phyloP scores from a whole-genome alignment of 2,329 filamentous ascomycete genomes.

The Sporothrix phasma region DNA sequence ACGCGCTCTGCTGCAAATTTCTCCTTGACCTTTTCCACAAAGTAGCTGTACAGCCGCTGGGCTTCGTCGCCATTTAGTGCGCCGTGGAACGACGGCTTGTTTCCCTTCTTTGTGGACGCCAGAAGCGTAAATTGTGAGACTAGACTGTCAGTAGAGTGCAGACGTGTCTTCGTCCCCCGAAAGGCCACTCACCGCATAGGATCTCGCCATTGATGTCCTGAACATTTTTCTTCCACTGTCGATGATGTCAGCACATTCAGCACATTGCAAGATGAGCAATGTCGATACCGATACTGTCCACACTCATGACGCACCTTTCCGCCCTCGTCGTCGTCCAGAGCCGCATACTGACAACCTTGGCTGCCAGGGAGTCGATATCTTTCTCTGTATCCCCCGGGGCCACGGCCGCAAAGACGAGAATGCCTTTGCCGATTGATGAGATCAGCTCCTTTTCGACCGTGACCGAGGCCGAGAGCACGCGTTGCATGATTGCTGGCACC shows the following conservation, averaged over 20 bases:
- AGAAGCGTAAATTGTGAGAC: slow-evolving; percentile 96
- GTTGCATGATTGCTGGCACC: slow-evolving; percentile 75
- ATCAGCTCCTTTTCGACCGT: slow-evolving; percentile 85
- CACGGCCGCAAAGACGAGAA: slow-evolving; percentile 86
- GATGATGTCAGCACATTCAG: too few relatives aligned
- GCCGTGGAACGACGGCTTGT: slow-evolving; percentile 89
- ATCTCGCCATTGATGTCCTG: slow-evolving; percentile 83
- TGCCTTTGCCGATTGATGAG: slow-evolving; percentile 80
- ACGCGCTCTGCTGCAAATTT: slow-evolving; percentile 66
- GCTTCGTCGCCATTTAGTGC: slow-evolving; percentile 72
- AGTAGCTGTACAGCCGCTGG: slow-evolving; percentile 71
- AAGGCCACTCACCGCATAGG: slow-evolving; percentile 63
- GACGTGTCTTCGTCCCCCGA: too few relatives aligned
- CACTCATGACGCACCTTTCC: slow-evolving; percentile 41
- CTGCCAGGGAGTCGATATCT: slow-evolving; percentile 72
- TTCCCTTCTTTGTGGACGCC: slow-evolving; percentile 89
- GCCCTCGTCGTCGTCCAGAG: slow-evolving; percentile 75
- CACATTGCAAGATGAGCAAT: too few relatives aligned
- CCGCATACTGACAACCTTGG: slow-evolving; percentile 80
- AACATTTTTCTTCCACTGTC: slow-evolving; percentile 76
- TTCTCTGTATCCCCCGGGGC: slow-evolving; percentile 83
- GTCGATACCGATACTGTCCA: too few relatives aligned
- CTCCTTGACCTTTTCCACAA: slow-evolving; percentile 64
- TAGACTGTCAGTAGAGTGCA: slow-evolving; percentile 27
- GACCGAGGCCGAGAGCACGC: slow-evolving; percentile 90